Evolutionary conservation across 768 basidiomycete genomes (phyloP).

Genomic region (Amanita thiersii): DNA sequence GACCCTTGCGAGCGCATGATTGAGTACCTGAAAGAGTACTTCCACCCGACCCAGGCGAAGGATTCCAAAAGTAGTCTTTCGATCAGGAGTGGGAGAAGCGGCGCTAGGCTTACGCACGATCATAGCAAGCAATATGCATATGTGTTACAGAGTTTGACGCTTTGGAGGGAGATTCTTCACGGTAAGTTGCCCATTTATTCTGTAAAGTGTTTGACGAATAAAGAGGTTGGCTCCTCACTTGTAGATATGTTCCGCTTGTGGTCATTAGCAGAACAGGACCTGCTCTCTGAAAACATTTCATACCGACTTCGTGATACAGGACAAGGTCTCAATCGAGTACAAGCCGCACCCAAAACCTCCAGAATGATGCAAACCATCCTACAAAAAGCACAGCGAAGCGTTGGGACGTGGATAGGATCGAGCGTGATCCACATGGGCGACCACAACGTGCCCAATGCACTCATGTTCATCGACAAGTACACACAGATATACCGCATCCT

Average conservation of each 20-base stretch:
- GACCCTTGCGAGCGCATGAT: slow-evolving; percentile 89
- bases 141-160: slow-evolving; percentile 77
- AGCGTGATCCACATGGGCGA: slow-evolving; percentile 90
- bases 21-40: slow-evolving; percentile 61
- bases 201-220: not conserved
- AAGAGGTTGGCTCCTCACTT: not conserved
- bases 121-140: slow-evolving; percentile 82
- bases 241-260: slow-evolving; percentile 85
- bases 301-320: slow-evolving; percentile 86
- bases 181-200: slow-evolving; percentile 47
- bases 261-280: slow-evolving; percentile 74
- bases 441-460: slow-evolving; percentile 75
- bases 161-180: slow-evolving; percentile 83
- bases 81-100: slow-evolving; percentile 74
- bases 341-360: slow-evolving; percentile 81
- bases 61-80: slow-evolving; percentile 62
- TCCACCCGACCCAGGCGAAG: slow-evolving; percentile 65
- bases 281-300: slow-evolving; percentile 64
- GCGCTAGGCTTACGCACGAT: slow-evolving; percentile 77
- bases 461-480: slow-evolving; percentile 91
- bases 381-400: slow-evolving; percentile 72
- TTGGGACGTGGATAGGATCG: slow-evolving; percentile 80
- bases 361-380: slow-evolving; percentile 86
- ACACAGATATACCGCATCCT: slow-evolving; percentile 89
- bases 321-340: slow-evolving; percentile 86